Base-by-base conservation (phyloP, 495 filamentous ascomycete species). In the Neurospora hispaniola region DNA sequence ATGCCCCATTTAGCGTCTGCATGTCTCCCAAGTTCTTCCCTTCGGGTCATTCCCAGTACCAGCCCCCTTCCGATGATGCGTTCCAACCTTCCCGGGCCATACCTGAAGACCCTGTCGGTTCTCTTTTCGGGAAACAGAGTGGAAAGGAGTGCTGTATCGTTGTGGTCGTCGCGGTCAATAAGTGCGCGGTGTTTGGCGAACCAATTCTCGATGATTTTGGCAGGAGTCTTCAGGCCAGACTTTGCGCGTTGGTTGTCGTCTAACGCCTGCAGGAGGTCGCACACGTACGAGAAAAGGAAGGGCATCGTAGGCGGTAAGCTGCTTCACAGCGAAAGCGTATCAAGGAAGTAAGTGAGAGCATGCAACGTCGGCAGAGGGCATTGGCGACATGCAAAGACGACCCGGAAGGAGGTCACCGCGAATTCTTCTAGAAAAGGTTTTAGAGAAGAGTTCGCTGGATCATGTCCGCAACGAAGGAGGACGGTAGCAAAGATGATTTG, bases 111-210 rank as follows among this genome's bases (percentile, higher is more conserved):
- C 31, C 93, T 86, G 78, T 97, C 94, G 0, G 86, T 86, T 71
- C 93, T 85, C 76, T 87, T 90, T 73, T 92, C 89, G 0, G 94
- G 94, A 20, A 94, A 86, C 16, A 97, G 82, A 39, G 89, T 88
- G 4, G 91, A 93, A 1, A 96, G 84, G 27, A 96, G 81, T 0
- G 90, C 89, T 3, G 87, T 80, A 42, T 79, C 81, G 74, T 90
- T 84, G 4, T 87, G 87, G 66, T 84, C 81, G 5, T 84, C 78
- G 4, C 83, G 83, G 78, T 87, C 73, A 8, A 94, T 82, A 6
- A 77, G 78, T 4, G 80, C 79, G 2, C 81, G 86, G 79, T 93
- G 86, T 6, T 78, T 79, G 4, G 75, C 73, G 78, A 93, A 91
- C 93, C 93, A 96, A 4, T 79, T 78, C n/a, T 79, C 74, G 42